Percentiles rank a stretch among this genome's conserved stretches.
phyloP scores from a whole-genome alignment of 2,329 filamentous ascomycete species.

The Amauroascus niger region DNA sequence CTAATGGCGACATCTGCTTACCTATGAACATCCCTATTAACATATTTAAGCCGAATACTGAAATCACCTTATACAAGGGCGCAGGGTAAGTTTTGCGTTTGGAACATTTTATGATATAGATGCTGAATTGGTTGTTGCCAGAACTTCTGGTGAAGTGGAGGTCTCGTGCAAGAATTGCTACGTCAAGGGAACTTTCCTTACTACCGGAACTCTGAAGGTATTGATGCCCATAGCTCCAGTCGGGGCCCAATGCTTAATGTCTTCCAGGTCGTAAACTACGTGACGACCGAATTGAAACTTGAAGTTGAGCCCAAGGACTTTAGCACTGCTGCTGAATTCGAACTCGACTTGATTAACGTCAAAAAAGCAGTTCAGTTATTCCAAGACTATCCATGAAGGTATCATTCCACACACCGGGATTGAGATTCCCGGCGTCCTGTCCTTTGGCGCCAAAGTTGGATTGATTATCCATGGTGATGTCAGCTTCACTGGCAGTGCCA shows the following conservation, averaged over 20 bases:
- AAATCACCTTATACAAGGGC: conserved; percentile 20
- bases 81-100: background rate
- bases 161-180: conserved; percentile 24
- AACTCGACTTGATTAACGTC: conserved; percentile 14
- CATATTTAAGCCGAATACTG: conserved; percentile 16
- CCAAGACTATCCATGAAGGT: conserved; percentile 16
- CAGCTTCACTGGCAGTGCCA: conserved; percentile 18
- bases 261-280: conserved; percentile 17
- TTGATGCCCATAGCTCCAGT: conserved; percentile 3
- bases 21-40: conserved; percentile 19
- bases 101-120: background rate
- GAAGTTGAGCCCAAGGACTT: conserved; percentile 19
- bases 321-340: conserved; percentile 16
- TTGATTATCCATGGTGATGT: conserved; percentile 21
- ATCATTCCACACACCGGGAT: conserved; percentile 23
- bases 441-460: conserved; percentile 20
- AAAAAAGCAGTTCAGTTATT: conserved; percentile 7
- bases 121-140: background rate
- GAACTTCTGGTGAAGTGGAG: conserved; percentile 13
- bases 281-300: conserved; percentile 16
- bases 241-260: background rate
- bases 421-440: conserved; percentile 20
- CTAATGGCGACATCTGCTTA: conserved; percentile 16
- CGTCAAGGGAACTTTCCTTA: conserved; percentile 20
- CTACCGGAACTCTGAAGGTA: conserved; percentile 22